Evolutionary conservation across 768 basidiomycete genomes (phyloP), one percentile per base, ranked within the genome.

Genomic region (Rhodosporidiobolus sp.): DNA sequence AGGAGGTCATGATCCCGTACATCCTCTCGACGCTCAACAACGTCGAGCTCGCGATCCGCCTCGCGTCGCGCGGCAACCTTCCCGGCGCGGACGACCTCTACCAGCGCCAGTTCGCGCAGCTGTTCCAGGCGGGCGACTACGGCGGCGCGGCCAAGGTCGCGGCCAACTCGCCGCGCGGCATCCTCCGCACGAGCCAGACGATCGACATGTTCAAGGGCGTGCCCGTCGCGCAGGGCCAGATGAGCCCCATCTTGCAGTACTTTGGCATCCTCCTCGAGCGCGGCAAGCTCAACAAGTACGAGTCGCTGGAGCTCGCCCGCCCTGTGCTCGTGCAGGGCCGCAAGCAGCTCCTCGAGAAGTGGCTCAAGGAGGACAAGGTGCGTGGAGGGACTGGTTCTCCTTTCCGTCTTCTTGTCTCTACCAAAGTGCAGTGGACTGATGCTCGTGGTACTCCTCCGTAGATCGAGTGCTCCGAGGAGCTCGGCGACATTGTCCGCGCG

Each of bases 331-430:
- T 91, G 76, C 96, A 99, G 83, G 93, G 93, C 48, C 88, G 93
- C 81, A 98, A 99, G 83, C 92, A 97, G 79, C 84, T 98, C 56
- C 84, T 99, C 24, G 96, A 99, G 84, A 98, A 98, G 79, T 99
- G 96, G 96, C 83, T 99, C 72, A 99, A 99, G 83, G 96, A 99
- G 85, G 97, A 96, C 84, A 99, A 98, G 88, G 94, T 89, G 57
- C 56, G 81, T 75, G 30, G 24, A 22, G 34, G 55, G 34, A n/a
- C 11, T 28, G 30, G 62, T 68, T 65, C 30, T 65, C 48, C 9
- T 32, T 9, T 4, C 24, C 19, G 24, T 16, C 32, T 19, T 46
- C 52, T 43, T 14, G 8, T 14, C 38, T 43, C 38, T 7, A 43
- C n/a, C n/a, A n/a, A n/a, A n/a, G n/a, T 7, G 38, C 38, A 20